phyloP scores from a whole-genome alignment of 1,284 basidiomycete species.

The Hymenochaete sp. region DNA sequence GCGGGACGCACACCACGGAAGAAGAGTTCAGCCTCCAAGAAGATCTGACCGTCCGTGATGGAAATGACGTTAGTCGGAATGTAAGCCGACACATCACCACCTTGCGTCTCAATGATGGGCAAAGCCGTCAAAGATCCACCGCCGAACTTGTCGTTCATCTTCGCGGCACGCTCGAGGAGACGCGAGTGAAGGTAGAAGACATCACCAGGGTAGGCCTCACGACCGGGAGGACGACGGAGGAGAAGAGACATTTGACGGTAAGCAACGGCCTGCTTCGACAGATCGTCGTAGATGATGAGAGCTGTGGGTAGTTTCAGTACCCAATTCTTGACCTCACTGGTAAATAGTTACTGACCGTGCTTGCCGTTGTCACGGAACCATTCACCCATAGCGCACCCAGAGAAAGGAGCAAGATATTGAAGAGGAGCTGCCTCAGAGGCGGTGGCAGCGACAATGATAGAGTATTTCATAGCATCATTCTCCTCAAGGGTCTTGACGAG shows the following conservation, averaged over 20 bases:
- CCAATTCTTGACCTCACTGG: constrained; percentile 2
- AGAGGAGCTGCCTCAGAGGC: constrained; percentile 98
- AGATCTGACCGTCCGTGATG: constrained; percentile 98
- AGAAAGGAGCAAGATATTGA: constrained; percentile 99
- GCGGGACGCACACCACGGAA: constrained; percentile 99
- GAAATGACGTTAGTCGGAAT: constrained; percentile 91
- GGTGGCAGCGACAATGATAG: constrained; percentile 97
- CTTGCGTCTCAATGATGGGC: constrained; percentile 99
- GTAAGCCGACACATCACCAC: constrained; percentile 99
- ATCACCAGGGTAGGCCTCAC: constrained; percentile 99
- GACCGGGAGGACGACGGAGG: constrained; percentile 98
- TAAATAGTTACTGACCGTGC: constrained; percentile 56
- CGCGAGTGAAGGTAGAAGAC: constrained; percentile 99
- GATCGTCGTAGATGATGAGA: constrained; percentile 98
- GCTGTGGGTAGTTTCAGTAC: constrained; percentile 37
- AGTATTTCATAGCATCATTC: constrained; percentile 99
- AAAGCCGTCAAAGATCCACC: constrained; percentile 97
- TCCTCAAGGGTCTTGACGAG: constrained; percentile 99
- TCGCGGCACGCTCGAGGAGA: constrained; percentile 98
- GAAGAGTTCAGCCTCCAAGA: constrained; percentile 99
- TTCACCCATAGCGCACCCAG: constrained; percentile 99
- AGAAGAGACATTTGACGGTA: constrained; percentile 99
- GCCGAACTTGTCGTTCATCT: constrained; percentile 98
- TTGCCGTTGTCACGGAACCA: constrained; percentile 99
- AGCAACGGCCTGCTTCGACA: constrained; percentile 99